phyloP scores from a whole-genome alignment of 2,329 filamentous ascomycete species.

The Microcera coccophila region DNA sequence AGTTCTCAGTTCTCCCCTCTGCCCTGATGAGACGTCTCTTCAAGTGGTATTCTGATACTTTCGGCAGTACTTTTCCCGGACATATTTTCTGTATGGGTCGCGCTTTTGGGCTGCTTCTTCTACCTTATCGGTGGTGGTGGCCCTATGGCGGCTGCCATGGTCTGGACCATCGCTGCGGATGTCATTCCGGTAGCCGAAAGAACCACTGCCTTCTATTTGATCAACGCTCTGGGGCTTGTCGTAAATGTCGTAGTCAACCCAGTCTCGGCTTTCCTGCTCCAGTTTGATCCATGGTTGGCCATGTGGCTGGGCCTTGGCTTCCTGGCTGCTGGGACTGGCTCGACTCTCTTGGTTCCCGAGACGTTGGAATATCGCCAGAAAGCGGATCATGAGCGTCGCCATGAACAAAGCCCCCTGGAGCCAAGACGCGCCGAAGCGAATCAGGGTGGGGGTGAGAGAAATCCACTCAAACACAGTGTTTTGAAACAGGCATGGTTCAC shows the following conservation, averaged over 20 bases:
- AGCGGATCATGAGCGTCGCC: constrained; percentile 22
- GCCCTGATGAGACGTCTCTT: neutral
- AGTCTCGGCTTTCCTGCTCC: constrained; percentile 39
- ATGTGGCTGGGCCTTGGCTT: constrained; percentile 34
- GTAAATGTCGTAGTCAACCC: constrained; percentile 36
- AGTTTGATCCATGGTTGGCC: constrained; percentile 38
- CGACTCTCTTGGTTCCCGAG: constrained; percentile 39
- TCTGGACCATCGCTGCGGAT: constrained; percentile 45
- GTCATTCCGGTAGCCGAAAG: constrained; percentile 36
- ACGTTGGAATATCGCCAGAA: constrained; percentile 36
- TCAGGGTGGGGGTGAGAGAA: neutral
- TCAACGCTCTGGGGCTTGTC: constrained; percentile 27
- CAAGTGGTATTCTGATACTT: constrained; percentile 3
- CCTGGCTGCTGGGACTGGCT: constrained; percentile 26
- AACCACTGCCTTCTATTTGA: constrained; percentile 40
- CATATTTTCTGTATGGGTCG: constrained; percentile 39
- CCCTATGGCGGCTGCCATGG: constrained; percentile 39
- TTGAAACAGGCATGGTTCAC: constrained; percentile 25
- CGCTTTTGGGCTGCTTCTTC: constrained; percentile 33
- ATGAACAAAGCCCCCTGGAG: constrained; percentile 6
- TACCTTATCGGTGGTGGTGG: constrained; percentile 41
- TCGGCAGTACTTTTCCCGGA: constrained; percentile 34
- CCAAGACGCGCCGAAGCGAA: neutral
- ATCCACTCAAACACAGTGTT: constrained; percentile 11
- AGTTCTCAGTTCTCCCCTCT: constrained; percentile 6